Evolutionary conservation across 208 protist genomes (phyloP), one percentile per base, ranked within the genome.

Genomic region (Acanthamoeba royreba): DNA sequence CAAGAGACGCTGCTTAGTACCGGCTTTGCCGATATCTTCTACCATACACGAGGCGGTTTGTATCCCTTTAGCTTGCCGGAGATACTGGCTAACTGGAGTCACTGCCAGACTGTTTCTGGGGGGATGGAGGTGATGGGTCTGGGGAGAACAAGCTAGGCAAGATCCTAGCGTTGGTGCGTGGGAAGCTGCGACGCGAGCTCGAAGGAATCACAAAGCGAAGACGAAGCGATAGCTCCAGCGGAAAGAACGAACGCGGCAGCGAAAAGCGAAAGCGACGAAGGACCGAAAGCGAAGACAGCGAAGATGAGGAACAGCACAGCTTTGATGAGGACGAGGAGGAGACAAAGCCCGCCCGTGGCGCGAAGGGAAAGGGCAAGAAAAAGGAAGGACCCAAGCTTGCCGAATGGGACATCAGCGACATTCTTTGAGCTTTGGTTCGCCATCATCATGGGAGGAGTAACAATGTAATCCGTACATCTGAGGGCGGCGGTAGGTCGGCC

Each of bases 101-200:
- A 38, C 45, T 9, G 33, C 13, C 86, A 92, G 86, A 92, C 28
- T 28, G 43, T 28, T 92, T 58, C 58, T 92, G 86, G 86, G 86
- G 86, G 35, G 58, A 92, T 49, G 86, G 17, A 17, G 86, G 86
- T 15, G 86, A 92, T 25, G 86, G 86, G 38, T 55, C 19, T 43
- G 86, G 86, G 22, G 58, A 77, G 58, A 92, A 92, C 46, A 45
- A 92, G 86, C 46, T 92, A 58, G 86, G 86, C 38, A 92, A 92
- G 42, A 92, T 77, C 5, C 58, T 92, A 31, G 35, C n/a, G 19
- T 40, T 92, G 11, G 86, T 92, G 35, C 49, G 86, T 19, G 86
- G 86, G 43, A 92, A 92, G 33, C 58, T 92, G 86, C 38, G 86
- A 25, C 53, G 86, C n/a, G 86, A 92, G 86, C n/a, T 31, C 38